Evolutionary conservation across 2,329 filamentous ascomycete species (phyloP).

Genomic region (Claviceps paspali): DNA sequence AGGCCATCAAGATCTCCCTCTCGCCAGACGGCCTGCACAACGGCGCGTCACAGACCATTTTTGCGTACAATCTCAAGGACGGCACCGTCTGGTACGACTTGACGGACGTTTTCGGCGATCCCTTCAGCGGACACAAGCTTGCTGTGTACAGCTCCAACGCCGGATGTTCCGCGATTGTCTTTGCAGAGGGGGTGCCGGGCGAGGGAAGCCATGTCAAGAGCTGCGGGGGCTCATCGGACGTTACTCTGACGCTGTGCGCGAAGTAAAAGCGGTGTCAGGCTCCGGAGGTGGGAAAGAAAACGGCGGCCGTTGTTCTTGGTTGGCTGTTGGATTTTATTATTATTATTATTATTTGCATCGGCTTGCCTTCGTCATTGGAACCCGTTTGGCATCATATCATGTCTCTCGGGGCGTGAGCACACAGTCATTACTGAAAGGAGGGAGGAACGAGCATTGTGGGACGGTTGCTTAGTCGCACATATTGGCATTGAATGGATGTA

Average conservation of each 20-base stretch:
- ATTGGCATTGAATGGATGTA: too few species aligned
- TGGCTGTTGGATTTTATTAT: too few species aligned
- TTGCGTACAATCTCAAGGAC: conserved; percentile 23
- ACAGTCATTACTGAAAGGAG: too few species aligned
- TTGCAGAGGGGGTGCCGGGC: conserved; percentile 19
- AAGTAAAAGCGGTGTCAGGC: too few species aligned
- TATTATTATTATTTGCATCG: too few species aligned
- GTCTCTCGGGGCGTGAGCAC: too few species aligned
- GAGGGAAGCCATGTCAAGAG: conserved; percentile 23
- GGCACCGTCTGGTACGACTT: conserved; percentile 24
- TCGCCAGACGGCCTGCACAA: conserved; percentile 21
- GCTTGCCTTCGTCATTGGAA: too few species aligned
- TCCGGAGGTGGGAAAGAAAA: too few species aligned
- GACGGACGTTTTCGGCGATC: conserved; percentile 24
- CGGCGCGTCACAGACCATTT: conserved; percentile 24
- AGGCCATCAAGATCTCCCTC: conserved; percentile 22
- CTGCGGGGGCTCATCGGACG: conserved; percentile 17
- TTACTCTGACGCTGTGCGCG: conserved; percentile 21
- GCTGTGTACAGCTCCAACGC: conserved; percentile 14
- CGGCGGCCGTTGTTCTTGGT: too few species aligned
- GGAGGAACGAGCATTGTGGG: too few species aligned
- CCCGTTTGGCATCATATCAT: too few species aligned
- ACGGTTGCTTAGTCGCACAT: too few species aligned
- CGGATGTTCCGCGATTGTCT: conserved; percentile 21
- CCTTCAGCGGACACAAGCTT: conserved; percentile 20